Percentiles rank a stretch among this genome's conserved stretches.
Evolutionary conservation across 2,329 filamentous ascomycete species (phyloP).

Genomic region (Fusarium mundagurra): DNA sequence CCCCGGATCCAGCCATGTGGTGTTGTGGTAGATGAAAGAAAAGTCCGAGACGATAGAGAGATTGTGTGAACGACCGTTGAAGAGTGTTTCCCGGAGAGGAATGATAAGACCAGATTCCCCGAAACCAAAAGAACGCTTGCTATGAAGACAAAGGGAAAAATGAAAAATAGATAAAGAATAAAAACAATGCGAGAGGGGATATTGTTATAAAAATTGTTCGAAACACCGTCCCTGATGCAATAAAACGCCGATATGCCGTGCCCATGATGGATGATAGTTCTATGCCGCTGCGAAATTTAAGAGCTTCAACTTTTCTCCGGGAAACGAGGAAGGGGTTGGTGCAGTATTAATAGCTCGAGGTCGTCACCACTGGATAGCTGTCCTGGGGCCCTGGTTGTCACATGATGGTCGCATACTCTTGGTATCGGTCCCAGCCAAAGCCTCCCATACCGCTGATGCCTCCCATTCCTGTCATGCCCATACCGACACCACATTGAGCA

Average conservation of each 20-base stretch:
- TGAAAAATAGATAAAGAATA: conserved; percentile 40
- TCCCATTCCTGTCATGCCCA: conserved; percentile 76
- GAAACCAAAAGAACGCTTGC: conserved; percentile 53
- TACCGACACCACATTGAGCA: conserved; percentile 79
- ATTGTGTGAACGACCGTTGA: conserved; percentile 42
- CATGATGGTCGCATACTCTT: conserved; percentile 87
- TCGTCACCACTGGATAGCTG: conserved; percentile 59
- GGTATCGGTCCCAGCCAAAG: conserved; percentile 88
- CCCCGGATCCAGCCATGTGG: conserved; percentile 65
- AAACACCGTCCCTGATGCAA: conserved; percentile 57
- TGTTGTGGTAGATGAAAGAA: conserved; percentile 53
- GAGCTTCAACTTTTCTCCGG: conserved; percentile 47
- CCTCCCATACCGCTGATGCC: conserved; percentile 68
- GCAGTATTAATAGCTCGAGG: conserved; percentile 55
- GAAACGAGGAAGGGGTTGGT: conserved; percentile 45
- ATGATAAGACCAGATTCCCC: conserved; percentile 49
- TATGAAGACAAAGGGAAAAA: conserved; percentile 55
- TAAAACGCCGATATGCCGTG: conserved; percentile 52
- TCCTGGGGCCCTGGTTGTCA: conserved; percentile 71
- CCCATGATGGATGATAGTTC: conserved; percentile 49
- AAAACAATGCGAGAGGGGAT: conserved; percentile 47
- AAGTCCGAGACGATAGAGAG: conserved; percentile 53
- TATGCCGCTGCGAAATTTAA: conserved; percentile 51
- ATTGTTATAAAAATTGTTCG: conserved; percentile 49
- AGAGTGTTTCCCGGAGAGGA: conserved; percentile 52